Base-by-base conservation (phyloP, 2,329 filamentous ascomycete genomes). In the Decorospora gaudefroyi region DNA sequence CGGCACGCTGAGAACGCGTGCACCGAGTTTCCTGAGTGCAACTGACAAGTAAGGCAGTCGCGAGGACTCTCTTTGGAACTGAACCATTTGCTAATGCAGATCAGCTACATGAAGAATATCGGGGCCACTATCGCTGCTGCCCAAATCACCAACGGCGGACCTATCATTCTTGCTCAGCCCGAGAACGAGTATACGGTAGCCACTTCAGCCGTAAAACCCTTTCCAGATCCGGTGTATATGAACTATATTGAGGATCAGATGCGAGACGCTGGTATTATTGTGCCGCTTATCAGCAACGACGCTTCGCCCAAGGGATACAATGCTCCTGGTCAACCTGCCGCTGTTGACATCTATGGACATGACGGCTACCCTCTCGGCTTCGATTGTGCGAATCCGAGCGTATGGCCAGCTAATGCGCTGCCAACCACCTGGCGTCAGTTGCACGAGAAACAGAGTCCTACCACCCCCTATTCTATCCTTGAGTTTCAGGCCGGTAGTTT, bases 131-230 rank as follows among this genome's bases (percentile, higher is more conserved):
- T 95, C 53, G 86, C 88, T 3, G 81, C 83, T 41, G 83, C 81
- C 0, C 88, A 93, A 59, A 91, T 95, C 59, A 92, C 87, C 1
- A 88, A 91, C 38, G 88, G 87, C 0, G 89, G 89, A 0, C 88
- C 88, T 0, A 78, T 95, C 6, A 88, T 95, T 47, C 72, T 92
- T 1, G 78, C 87, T 28, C 89, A 95, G 65, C 85, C 87, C 0
- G 89, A 95, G 65, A 95, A 93, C 51, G 89, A 93, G 65, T 91
- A 92, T 62, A 83, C 79, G 1, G 69, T 73, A 12, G 76, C 75
- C 1, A 69, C 72, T 11, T 71, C 70, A 3, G 72, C 72, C 2
- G 72, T 78, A n/a, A 65, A 69, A 0, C 68, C 72, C 2, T 88
- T 86, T 53, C 85, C 85, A 0, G 83, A 89, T 57, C 75, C 78